phyloP scores from a whole-genome alignment of 805 yeast species.

The Komagataella populi region DNA sequence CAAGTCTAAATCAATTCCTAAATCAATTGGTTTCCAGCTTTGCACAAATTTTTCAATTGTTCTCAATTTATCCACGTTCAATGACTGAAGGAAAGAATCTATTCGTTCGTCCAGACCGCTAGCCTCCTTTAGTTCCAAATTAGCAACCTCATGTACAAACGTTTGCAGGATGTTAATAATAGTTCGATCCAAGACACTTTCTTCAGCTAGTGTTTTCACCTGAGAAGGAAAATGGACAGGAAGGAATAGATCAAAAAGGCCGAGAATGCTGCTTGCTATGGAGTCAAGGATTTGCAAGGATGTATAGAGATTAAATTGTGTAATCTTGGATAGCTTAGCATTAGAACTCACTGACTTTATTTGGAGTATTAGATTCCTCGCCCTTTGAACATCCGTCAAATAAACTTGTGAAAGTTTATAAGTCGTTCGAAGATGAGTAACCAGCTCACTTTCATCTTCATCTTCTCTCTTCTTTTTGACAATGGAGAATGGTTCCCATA shows the following conservation, averaged over 20 bases:
- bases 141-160: not conserved
- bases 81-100: not conserved
- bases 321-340: not conserved
- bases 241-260: not conserved
- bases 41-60: not conserved
- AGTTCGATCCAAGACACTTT: not conserved
- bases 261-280: not conserved
- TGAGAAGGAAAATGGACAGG: not conserved
- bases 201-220: not conserved
- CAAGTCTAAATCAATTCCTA: not conserved
- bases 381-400: not conserved
- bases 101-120: not conserved
- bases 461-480: not conserved
- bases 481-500: not conserved
- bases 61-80: not conserved
- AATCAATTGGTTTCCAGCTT: not conserved
- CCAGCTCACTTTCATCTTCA: not conserved
- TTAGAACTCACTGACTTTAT: not conserved
- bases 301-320: not conserved
- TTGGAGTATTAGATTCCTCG: not conserved
- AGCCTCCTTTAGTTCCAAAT: not conserved
- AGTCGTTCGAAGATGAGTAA: not conserved
- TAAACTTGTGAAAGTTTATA: not conserved
- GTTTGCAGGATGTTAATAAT: not conserved
- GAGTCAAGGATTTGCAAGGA: not conserved